Evolutionary conservation across 768 basidiomycete species (phyloP).

Genomic region (Tylopilus intermedius): DNA sequence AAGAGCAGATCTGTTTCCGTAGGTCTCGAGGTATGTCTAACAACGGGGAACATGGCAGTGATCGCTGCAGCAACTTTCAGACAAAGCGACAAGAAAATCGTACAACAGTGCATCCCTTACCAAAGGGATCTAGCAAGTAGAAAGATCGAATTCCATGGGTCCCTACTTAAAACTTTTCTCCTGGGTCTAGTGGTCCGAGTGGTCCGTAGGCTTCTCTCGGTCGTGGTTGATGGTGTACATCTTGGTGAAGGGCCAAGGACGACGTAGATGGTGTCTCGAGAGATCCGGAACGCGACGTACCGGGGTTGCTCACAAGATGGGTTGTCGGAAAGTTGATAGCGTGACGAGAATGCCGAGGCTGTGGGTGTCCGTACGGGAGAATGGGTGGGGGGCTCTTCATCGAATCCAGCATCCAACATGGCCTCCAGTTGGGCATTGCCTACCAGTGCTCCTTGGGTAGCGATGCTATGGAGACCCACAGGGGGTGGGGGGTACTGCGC

Average conservation of each 20-base stretch:
- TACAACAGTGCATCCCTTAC: slow-evolving; percentile 12
- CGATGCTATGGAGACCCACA: slow-evolving; percentile 52
- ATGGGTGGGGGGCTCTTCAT: slow-evolving; percentile 47
- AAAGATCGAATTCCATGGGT: slow-evolving; percentile 31
- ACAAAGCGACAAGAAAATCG: neutral
- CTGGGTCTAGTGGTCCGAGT: slow-evolving; percentile 57
- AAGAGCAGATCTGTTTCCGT: too few relatives aligned
- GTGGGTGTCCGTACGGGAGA: slow-evolving; percentile 38
- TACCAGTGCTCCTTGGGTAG: slow-evolving; percentile 39
- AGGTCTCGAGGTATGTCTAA: neutral
- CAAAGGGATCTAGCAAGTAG: slow-evolving; percentile 1
- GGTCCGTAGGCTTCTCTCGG: slow-evolving; percentile 42
- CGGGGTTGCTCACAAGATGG: slow-evolving; percentile 44
- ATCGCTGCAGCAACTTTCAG: neutral
- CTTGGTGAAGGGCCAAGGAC: slow-evolving; percentile 26
- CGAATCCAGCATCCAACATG: slow-evolving; percentile 89
- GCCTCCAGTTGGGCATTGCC: slow-evolving; percentile 79
- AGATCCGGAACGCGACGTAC: slow-evolving; percentile 48
- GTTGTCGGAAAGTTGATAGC: slow-evolving; percentile 65
- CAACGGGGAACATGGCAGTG: neutral
- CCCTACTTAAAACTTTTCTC: slow-evolving; percentile 43
- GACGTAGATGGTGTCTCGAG: slow-evolving; percentile 28
- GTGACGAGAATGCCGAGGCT: slow-evolving; percentile 37
- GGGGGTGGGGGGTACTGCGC: slow-evolving; percentile 80
- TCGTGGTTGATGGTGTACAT: slow-evolving; percentile 34